These are phyloP conservation scores for Leucogyrophana mollusca DNA, from an alignment of 768 basidiomycete genomes.

Conservation along the genomic window DNA sequence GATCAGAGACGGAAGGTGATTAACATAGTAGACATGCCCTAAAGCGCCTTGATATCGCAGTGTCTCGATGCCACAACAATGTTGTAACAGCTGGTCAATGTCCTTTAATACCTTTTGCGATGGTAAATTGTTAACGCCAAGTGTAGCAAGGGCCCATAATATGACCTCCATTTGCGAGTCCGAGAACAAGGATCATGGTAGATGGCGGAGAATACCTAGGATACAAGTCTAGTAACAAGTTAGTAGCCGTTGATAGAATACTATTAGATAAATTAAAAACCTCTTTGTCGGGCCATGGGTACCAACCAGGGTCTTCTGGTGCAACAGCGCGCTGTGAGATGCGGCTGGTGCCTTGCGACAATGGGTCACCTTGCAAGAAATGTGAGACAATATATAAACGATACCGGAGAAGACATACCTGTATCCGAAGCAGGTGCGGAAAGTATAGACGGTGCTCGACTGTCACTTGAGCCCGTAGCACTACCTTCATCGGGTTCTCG, in stretches of 20 bases:
- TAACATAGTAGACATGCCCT: conserved; percentile 32
- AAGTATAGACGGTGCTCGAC: no score
- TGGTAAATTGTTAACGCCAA: no score
- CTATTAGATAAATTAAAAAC: no score
- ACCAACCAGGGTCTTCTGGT: neutral
- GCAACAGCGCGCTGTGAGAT: neutral
- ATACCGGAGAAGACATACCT: neutral
- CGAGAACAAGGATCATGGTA: no score
- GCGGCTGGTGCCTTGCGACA: neutral
- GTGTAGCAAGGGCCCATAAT: no score
- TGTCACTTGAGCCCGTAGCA: no score
- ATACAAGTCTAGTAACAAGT: no score
- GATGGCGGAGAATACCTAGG: no score
- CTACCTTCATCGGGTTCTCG: neutral
- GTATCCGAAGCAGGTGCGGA: no score
- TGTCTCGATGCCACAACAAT: conserved; percentile 26
- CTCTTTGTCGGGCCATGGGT: no score
- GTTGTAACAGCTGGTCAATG: conserved; percentile 17
- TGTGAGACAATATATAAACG: neutral
- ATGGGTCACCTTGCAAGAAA: neutral
- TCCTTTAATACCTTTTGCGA: conserved; percentile 7
- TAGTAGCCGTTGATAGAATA: no score
- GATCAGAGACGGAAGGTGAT: conserved; percentile 28
- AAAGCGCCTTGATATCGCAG: conserved; percentile 28
- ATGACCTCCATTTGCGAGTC: no score